Base-by-base conservation (phyloP, 352 stramenopile genomes). In the Globisporangium solare region DNA sequence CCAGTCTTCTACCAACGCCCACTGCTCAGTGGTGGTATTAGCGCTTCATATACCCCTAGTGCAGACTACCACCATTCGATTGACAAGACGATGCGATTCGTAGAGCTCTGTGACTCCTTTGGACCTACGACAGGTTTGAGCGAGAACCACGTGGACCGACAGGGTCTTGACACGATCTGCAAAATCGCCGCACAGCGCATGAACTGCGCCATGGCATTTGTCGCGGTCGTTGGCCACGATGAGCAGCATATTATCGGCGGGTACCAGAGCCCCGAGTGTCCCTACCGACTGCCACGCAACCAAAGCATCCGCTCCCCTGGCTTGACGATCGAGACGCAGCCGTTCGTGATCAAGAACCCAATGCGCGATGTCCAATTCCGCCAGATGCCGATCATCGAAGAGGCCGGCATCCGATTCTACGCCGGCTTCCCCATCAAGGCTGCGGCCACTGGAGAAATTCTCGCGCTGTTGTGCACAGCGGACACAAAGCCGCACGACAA, bases 81-180 rank as follows among this genome's bases (percentile, higher is more conserved):
- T 46, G 50, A 55, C n/a, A 55, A 47, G 18, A 21, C 41, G 7
- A n/a, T 17, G 13, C 50, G 50, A 6, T 55, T 55, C n/a, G 31
- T 54, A 6, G 8, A 55, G 5, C 12, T 43, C 22, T 43, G 39
- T n/a, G 39, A 43, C 0, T 35, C 27, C 27, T 35, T 35, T 35
- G 27, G 27, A 35, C 27, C 27, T 11, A 35, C 27, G 7, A 35
- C 27, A 35, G 10, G 27, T 35, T 35, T 35, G 3, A 35, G 27
- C 2, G 10, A 35, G 27, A 35, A 6, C 10, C 24, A 48, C 39
- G 20, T 60, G 18, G 60, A 73, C 22, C 47, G 47, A 1, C 32
- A 47, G 2, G 74, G 77, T 21, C 56, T 90, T 10, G 68, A 84
- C 45, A 69, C 73, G 21, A 83, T 90, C 51, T 87, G 75, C 17